Evolutionary conservation across 495 filamentous ascomycete genomes (phyloP).

Genomic region (Neurospora hispaniola): DNA sequence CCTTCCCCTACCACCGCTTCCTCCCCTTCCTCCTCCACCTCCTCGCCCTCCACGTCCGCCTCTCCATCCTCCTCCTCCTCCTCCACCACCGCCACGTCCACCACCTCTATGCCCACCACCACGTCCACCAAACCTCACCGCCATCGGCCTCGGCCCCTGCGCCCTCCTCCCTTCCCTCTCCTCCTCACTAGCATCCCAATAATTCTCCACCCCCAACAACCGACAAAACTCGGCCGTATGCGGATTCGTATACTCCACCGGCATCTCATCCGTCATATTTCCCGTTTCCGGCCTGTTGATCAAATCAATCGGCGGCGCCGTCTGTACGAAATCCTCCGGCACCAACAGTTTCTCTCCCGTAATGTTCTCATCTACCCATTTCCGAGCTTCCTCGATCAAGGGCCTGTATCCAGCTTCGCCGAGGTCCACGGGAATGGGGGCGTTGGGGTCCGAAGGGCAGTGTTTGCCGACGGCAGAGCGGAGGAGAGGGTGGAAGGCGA

Average conservation of each 20-base stretch:
- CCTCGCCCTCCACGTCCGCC: conserved; percentile 22
- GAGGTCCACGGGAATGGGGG: conserved; percentile 37
- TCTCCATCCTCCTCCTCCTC: conserved; percentile 27
- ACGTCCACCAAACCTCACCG: conserved; percentile 23
- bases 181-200: conserved; percentile 60
- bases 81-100: conserved; percentile 24
- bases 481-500: conserved; percentile 57
- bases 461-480: conserved; percentile 33
- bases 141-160: conserved; percentile 24
- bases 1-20: conserved; percentile 10
- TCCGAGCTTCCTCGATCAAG: conserved; percentile 50
- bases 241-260: conserved; percentile 68
- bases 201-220: conserved; percentile 64
- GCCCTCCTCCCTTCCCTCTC: conserved; percentile 47
- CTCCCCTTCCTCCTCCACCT: conserved; percentile 10
- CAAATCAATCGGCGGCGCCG: conserved; percentile 58
- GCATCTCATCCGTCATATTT: conserved; percentile 30
- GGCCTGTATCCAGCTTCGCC: conserved; percentile 54
- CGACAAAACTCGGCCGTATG: conserved; percentile 73
- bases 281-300: conserved; percentile 20
- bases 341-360: conserved; percentile 49
- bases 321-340: conserved; percentile 65
- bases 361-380: conserved; percentile 71
- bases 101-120: conserved; percentile 24
- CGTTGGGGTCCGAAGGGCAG: conserved; percentile 26